Base-by-base conservation (phyloP, 768 basidiomycete species). In the Tephrocybe sp. region DNA sequence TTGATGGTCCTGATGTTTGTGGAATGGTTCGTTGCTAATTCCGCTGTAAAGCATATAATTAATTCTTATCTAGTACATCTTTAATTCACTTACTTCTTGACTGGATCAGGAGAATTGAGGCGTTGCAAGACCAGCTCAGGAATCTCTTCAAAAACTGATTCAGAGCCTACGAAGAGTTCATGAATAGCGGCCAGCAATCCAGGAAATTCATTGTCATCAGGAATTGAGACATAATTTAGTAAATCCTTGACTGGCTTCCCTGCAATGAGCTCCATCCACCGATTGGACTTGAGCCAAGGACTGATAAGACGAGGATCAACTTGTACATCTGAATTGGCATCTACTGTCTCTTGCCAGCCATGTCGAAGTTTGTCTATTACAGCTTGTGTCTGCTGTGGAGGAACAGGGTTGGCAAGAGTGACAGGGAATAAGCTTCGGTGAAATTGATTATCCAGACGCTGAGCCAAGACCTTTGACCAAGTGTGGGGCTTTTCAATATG, bases 31-130 rank as follows among this genome's bases (percentile, higher is more conserved):
- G 28, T 30, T 30, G 28, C 12, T 30, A 7, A 30, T 7, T 7
- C 28, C 28, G 12, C 28, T 30, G 12, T 30, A 30, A 12, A 7
- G 28, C 28, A 12, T 30, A 30, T 30, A 30, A 30, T 30, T 30
- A 30, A 30, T 30, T 6, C n/a, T n/a, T 43, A 35, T 5, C 59
- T 45, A 39, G 8, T 15, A 39, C 9, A 47, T 19, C n/a, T n/a
- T n/a, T n/a, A n/a, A 24, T 13, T 6, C 1, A 45, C 55, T 30
- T 26, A 61, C 60, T 49, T 43, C n/a, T 59, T 54, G 15, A 26
- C 18, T n/a, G 51, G 50, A 24, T 54, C 40, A 1, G 48, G 34
- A 0, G 49, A 44, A 48, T 57, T 55, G 5, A 63, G 26, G 15
- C 24, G 47, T 19, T 57, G 53, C 0, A 62, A 49, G 1, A 56